Percentiles rank a stretch among this genome's conserved stretches.
phyloP scores from a whole-genome alignment of 352 stramenopile species.

The Globisporangium solare region DNA sequence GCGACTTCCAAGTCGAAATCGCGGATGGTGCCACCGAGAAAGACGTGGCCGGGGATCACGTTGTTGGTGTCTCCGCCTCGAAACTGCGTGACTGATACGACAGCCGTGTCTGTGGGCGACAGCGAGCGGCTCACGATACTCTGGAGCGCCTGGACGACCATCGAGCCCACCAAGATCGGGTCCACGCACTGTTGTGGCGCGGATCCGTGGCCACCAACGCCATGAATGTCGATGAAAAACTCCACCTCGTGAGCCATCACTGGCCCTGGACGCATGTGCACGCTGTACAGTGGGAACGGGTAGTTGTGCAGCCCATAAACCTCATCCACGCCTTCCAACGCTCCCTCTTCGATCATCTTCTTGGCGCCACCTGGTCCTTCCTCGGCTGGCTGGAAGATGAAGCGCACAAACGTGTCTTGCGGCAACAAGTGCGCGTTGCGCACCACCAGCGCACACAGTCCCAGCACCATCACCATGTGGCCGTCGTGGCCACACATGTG shows the following conservation, averaged over 20 bases:
- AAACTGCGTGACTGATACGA: constrained; percentile 91
- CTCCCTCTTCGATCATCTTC: constrained; percentile 92
- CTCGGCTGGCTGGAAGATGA: constrained; percentile 97
- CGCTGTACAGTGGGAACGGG: constrained; percentile 84
- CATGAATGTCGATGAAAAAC: constrained; percentile 90
- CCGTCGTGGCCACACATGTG: constrained; percentile 96
- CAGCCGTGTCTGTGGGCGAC: constrained; percentile 89
- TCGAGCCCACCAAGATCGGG: constrained; percentile 87
- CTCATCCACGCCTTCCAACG: constrained; percentile 82
- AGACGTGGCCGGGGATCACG: constrained; percentile 87
- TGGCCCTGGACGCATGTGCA: constrained; percentile 85
- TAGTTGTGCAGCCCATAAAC: constrained; percentile 93
- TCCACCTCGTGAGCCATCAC: constrained; percentile 91
- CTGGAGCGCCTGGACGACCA: constrained; percentile 91
- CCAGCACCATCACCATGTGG: constrained; percentile 93
- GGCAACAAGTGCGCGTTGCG: constrained; percentile 66
- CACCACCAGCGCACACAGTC: constrained; percentile 79
- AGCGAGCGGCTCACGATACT: constrained; percentile 89
- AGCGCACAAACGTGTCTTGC: constrained; percentile 75
- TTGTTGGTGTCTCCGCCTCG: constrained; percentile 92
- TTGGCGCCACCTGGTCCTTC: constrained; percentile 88
- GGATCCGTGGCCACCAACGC: constrained; percentile 92
- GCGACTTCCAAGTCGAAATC: constrained; percentile 87
- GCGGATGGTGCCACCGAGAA: constrained; percentile 90
- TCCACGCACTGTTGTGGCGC: constrained; percentile 90